Percentiles rank a stretch among this genome's conserved stretches.
Evolutionary conservation across 2,329 filamentous ascomycete species (phyloP).

Genomic region (Amesomyces nigricolor): DNA sequence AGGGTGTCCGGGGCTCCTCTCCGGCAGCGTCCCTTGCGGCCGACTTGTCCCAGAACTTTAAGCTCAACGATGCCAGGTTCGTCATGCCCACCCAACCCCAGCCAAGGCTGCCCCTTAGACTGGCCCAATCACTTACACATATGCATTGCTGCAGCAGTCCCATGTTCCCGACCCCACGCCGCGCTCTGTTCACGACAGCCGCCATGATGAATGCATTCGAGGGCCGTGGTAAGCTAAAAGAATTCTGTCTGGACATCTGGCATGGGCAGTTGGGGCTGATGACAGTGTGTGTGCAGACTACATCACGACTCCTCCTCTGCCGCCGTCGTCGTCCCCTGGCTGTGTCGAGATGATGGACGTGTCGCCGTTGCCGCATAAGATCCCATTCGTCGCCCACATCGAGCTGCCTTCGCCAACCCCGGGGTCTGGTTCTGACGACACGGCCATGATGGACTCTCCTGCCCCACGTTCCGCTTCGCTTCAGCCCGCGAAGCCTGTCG

Average conservation of each 20-base stretch:
- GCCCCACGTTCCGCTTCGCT: conserved; percentile 43
- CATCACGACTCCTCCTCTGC: conserved; percentile 77
- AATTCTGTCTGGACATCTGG: background rate
- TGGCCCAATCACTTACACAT: conserved; percentile 20
- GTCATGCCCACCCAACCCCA: conserved; percentile 30
- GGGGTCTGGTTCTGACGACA: conserved; percentile 46
- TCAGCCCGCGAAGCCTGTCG: conserved; percentile 45
- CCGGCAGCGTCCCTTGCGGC: conserved; percentile 86
- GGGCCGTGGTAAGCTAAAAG: conserved; percentile 49
- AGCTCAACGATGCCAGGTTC: conserved; percentile 77
- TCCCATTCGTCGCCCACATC: conserved; percentile 58
- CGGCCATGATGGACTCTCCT: conserved; percentile 53
- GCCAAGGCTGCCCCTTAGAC: background rate
- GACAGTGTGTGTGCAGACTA: conserved; percentile 47
- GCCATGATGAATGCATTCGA: conserved; percentile 57
- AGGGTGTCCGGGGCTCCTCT: conserved; percentile 75
- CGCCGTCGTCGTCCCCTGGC: conserved; percentile 71
- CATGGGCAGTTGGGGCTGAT: conserved; percentile 15
- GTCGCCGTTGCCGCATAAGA: conserved; percentile 86
- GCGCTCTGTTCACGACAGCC: conserved; percentile 75
- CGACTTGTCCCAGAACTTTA: conserved; percentile 94
- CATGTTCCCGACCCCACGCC: conserved; percentile 73
- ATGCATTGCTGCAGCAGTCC: conserved; percentile 49
- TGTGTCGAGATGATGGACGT: conserved; percentile 83
- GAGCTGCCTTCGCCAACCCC: conserved; percentile 70